Evolutionary conservation across 768 basidiomycete species (phyloP), one percentile per base, ranked within the genome.

Genomic region (Pleurotus eryngii): DNA sequence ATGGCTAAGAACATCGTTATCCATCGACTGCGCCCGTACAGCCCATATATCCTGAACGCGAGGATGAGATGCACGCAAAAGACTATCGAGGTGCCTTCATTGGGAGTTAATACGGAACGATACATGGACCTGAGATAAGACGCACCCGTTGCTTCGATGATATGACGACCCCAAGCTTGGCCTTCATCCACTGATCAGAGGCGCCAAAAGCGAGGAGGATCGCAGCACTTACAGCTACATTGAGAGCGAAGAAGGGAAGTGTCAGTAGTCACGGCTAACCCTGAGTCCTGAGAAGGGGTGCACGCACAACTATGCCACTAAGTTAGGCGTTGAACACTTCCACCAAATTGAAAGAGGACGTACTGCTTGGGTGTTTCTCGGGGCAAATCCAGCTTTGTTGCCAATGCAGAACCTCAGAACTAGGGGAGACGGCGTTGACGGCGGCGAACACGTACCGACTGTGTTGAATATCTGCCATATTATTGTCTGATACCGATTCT

Each of bases 11-110:
- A 38, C 8, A 35, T 17, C 2, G 35, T 17, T 51, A 51, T 51
- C 49, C 49, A 51, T 37, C 35, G 22, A 17, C n/a, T 37, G 3
- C 49, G 30, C 5, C 17, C 30, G 14, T 51, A 37, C 14, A 51
- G 49, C 14, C 49, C 49, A n/a, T 51, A 51, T 30, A 51, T 51
- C 35, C 49, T 30, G 35, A 51, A 51, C 30, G 49, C 49, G 14
- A 51, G 49, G 35, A 51, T 51, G 26, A 51, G 30, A 30, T 51
- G 49, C 17, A 51, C 49, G 17, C 49, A 51, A n/a, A 51, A 51
- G 24, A 51, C 35, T 14, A 51, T 51, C 5, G 30, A 30, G n/a
- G 49, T 51, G 11, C 49, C 49, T 51, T 17, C n/a, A 30, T 14
- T 18, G 24, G 18, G 26, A 14, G 11, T 17, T 35, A 30, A 12